Evolutionary conservation across 352 stramenopile species (phyloP).

Genomic region (Globisporangium iwayamae): DNA sequence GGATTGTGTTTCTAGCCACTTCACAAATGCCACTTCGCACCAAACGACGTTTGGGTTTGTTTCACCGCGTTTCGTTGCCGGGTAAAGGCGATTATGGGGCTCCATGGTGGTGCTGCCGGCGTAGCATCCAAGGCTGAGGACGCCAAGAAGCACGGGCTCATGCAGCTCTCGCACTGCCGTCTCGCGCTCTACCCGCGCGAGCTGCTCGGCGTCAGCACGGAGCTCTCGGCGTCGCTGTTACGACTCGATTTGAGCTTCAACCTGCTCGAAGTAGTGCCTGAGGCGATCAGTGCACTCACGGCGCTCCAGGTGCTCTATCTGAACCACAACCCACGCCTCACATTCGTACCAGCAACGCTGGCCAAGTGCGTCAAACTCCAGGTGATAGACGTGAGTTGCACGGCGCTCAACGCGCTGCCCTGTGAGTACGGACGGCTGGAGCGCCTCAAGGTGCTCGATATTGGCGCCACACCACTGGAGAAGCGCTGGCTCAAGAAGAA

Average conservation of each 20-base stretch:
- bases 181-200: conserved; percentile 39
- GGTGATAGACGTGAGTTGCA: conserved; percentile 70
- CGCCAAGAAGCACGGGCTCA: conserved; percentile 52
- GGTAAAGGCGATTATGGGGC: conserved; percentile 12
- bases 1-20: no score
- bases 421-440: conserved; percentile 61
- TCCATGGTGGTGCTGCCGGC: conserved; percentile 14
- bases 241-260: conserved; percentile 86
- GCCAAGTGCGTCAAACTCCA: conserved; percentile 59
- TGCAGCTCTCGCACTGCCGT: conserved; percentile 49
- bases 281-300: conserved; percentile 46
- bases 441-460: conserved; percentile 64
- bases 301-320: conserved; percentile 78
- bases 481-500: conserved; percentile 50
- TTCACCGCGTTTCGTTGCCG: not conserved
- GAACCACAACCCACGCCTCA: conserved; percentile 78
- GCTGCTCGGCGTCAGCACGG: conserved; percentile 24
- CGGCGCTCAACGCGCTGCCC: conserved; percentile 58
- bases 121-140: conserved; percentile 54
- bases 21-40: not conserved
- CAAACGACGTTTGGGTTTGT: no score
- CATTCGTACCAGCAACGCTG: conserved; percentile 46
- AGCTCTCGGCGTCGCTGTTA: conserved; percentile 36
- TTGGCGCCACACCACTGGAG: conserved; percentile 69
- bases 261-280: conserved; percentile 49